Evolutionary conservation across 2,329 filamentous ascomycete genomes (phyloP), one percentile per base, ranked within the genome.

Genomic region (Talaromyces islandicus): DNA sequence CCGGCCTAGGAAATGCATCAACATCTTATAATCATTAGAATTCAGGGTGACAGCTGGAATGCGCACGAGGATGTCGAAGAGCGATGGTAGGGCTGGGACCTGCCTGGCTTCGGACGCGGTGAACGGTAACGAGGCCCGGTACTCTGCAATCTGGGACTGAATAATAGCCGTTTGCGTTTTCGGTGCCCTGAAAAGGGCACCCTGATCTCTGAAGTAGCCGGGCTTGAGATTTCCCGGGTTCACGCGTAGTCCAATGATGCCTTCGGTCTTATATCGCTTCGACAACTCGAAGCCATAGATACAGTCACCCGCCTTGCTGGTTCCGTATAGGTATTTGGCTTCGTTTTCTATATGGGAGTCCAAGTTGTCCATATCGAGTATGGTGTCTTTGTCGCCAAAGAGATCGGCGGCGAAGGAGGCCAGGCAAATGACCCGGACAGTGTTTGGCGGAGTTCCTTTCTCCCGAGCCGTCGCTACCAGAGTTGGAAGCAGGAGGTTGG

Each of bases 251-350:
- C 56, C 51, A 46, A 58, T 35, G 32, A 58, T 24, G 71, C 62
- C 62, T 50, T 64, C 41, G 7, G 53, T 27, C 12, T 58, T 50
- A 25, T 70, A 60, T 24, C 69, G 66, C 3, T 66, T 62, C 7
- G 71, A 71, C 58, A 72, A 69, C 50, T 74, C 73, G 2, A 62
- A 60, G 1, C 67, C 68, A 9, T 75, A 66, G 52, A 75, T 65
- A 67, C 67, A 75, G 38, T 69, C 73, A 2, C 73, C 75, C 0
- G 68, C 67, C 60, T 78, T 80, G 50, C 71, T 75, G 0, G 67
- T 63, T 19, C 64, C 69, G 61, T 77, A 70, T 41, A 30, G 64
- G 75, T 60, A 76, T 67, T 25, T 35, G 21, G 53, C 6, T 4
- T 14, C 12, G 9, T 35, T 55, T 14, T 55, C 35, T 7, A 32